Evolutionary conservation across 495 filamentous ascomycete genomes (phyloP), one percentile per base, ranked within the genome.

Genomic region (Staphylotrichum longicolle): DNA sequence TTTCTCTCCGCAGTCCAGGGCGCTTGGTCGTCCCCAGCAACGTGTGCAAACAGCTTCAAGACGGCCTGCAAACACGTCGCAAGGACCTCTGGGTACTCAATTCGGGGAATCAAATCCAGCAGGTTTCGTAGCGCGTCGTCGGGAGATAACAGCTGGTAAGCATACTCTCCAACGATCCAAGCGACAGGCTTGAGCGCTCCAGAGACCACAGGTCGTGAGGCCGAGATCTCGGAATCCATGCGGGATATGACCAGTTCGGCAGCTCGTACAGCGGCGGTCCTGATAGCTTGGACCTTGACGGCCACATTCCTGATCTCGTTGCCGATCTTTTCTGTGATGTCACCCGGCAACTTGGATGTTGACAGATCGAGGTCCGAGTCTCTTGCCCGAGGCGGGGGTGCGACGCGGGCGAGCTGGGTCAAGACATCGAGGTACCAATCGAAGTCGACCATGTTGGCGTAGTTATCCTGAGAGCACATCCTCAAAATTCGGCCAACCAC

Each of bases 381-480:
- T 45, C 64, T 74, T 58, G 58, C 64, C 11, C 76, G 66, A 12
- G 80, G 73, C 41, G 90, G 76, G 3, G 81, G 79, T 39, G 91
- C 80, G 60, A 88, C 83, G 48, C 85, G 83, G 37, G 96, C 82
- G 3, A 98, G 80, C 67, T 93, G 88, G 6, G 91, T 84, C 9
- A 98, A 75, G 42, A 93, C 82, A 60, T 89, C 86, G 53, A 98
- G 85, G 76, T 98, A 98, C 94, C 94, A 98, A 63, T 96, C 94
- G 71, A 98, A 98, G 70, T 98, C 94, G 49, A 75, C 76, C 50
- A 98, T 75, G 67, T 90, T 89, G 14, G 84, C 81, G 72, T 97
- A 98, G 59, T 91, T 96, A 63, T 91, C 87, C 52, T 86, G 83
- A n/a, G 90, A 90, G 74, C 95, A 98, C 82, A 98, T 94, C 59